A percentile compares a stretch with the other conserved stretches of the same genome.
Evolutionary conservation across 2,329 filamentous ascomycete genomes (phyloP).

Genomic region (Trichoderma breve): DNA sequence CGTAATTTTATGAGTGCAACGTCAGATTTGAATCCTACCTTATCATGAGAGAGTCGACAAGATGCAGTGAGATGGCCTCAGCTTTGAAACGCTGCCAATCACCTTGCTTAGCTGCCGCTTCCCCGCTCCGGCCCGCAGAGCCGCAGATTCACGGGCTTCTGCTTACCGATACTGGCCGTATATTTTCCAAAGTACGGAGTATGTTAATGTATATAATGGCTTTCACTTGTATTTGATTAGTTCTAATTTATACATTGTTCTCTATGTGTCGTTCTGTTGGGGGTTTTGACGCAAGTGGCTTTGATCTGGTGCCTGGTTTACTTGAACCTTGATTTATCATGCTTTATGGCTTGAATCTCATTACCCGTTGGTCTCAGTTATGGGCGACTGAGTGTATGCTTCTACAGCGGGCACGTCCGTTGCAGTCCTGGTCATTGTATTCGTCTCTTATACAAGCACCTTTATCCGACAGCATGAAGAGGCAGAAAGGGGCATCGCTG

Average conservation of each 20-base stretch:
- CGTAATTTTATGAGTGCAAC: background rate
- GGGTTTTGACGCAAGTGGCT: background rate
- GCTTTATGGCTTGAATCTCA: background rate
- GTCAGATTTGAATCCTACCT: background rate
- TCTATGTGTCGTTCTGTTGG: background rate
- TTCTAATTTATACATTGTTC: background rate
- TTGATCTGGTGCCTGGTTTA: background rate
- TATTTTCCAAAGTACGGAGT: too few relatives aligned
- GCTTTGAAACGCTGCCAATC: background rate
- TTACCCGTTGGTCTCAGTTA: background rate
- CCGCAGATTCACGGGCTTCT: background rate
- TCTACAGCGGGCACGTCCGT: background rate
- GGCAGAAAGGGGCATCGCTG: background rate
- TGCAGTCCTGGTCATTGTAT: background rate
- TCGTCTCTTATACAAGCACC: background rate
- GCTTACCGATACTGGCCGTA: background rate
- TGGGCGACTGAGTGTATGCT: background rate
- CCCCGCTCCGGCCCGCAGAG: slow-evolving; percentile 18
- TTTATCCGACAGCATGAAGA: background rate
- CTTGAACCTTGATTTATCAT: background rate
- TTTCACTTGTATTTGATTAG: too few relatives aligned
- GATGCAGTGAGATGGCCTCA: slow-evolving; percentile 9
- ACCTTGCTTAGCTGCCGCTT: background rate
- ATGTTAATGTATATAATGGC: background rate
- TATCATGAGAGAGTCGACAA: background rate